phyloP scores from a whole-genome alignment of 2,329 filamentous ascomycete genomes.

The Cercospora citrullina region DNA sequence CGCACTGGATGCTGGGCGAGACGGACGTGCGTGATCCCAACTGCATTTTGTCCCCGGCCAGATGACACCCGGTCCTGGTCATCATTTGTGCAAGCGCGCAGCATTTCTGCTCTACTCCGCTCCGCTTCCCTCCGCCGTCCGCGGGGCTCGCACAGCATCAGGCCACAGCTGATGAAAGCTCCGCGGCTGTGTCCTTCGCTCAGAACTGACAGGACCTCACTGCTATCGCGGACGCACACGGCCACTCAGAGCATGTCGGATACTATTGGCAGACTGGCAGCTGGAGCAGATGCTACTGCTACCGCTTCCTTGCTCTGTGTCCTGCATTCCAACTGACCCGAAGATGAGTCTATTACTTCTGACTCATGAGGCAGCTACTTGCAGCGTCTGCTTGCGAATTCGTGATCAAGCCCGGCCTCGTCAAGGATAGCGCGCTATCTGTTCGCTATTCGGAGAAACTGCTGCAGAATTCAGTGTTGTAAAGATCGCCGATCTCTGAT shows the following conservation, averaged over 20 bases:
- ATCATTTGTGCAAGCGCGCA: background rate
- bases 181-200: background rate
- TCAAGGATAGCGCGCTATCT: background rate
- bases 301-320: background rate
- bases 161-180: background rate
- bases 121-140: background rate
- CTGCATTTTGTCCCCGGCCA: background rate
- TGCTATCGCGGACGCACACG: background rate
- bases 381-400: background rate
- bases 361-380: background rate
- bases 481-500: slow-evolving; percentile 2
- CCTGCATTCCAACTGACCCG: background rate
- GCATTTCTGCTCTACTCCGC: background rate
- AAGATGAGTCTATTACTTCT: background rate
- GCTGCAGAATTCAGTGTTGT: background rate
- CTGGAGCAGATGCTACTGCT: background rate
- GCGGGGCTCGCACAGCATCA: background rate
- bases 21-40: background rate
- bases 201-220: too few relatives aligned
- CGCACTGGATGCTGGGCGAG: background rate
- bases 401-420: background rate
- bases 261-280: too few relatives aligned
- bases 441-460: background rate
- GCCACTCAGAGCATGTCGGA: too few relatives aligned
- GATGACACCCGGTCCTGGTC: background rate